A percentile compares a stretch with the other conserved stretches of the same genome.
Conservation (phyloP, 2,329 filamentous ascomycete species). For the Cladobotryum mycophilum region DNA sequence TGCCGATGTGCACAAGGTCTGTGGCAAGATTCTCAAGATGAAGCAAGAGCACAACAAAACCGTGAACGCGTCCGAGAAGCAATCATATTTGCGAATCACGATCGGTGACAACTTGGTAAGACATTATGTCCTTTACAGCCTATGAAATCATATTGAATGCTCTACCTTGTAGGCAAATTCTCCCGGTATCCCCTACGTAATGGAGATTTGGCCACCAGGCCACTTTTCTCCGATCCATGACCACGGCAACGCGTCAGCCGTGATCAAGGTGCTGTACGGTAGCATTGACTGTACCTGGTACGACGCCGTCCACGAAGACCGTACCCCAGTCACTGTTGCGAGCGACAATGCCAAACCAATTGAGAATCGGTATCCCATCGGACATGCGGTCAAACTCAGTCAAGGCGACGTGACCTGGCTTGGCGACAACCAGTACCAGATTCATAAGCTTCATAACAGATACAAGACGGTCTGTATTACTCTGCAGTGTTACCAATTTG, state of each 20-base stretch:
- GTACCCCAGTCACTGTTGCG: neutral
- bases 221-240: constrained; percentile 6
- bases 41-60: no score
- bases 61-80: no score
- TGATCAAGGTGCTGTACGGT: constrained; percentile 7
- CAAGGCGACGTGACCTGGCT: constrained; percentile 5
- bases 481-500: neutral
- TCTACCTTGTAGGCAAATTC: no score
- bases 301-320: neutral
- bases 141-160: no score
- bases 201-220: neutral
- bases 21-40: no score
- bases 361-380: neutral
- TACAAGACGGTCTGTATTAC: neutral
- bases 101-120: no score
- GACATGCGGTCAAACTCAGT: neutral
- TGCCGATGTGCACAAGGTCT: no score
- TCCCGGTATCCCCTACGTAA: no score
- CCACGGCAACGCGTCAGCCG: constrained; percentile 4
- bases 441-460: constrained; percentile 4
- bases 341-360: no score
- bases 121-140: no score
- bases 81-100: no score
- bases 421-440: constrained; percentile 3
- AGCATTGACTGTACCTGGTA: constrained; percentile 4